A percentile compares a stretch with the other conserved stretches of the same genome.
Evolutionary conservation across 805 yeast genomes (phyloP).

Genomic region (Starmerella ratchasimensis): DNA sequence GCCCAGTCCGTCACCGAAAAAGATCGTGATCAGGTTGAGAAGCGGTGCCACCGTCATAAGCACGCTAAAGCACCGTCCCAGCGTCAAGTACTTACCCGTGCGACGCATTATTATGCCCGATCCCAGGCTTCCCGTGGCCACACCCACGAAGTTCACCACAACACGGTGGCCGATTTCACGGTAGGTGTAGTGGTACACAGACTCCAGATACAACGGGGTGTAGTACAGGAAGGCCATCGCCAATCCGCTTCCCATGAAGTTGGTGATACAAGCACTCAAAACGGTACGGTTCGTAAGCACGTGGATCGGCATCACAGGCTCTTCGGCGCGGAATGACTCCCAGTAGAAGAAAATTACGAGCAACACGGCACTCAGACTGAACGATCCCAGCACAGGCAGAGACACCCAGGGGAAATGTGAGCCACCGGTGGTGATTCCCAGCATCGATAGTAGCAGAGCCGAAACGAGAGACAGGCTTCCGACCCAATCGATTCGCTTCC

Average conservation of each 20-base stretch:
- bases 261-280: constrained; percentile 48
- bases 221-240: constrained; percentile 51
- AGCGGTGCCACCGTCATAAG: constrained; percentile 37
- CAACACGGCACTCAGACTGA: constrained; percentile 26
- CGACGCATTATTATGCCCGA: constrained; percentile 54
- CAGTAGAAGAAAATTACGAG: constrained; percentile 35
- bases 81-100: constrained; percentile 50
- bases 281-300: constrained; percentile 47
- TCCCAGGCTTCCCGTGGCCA: constrained; percentile 50
- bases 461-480: constrained; percentile 51
- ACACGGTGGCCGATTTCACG: constrained; percentile 55
- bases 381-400: constrained; percentile 30
- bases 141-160: constrained; percentile 46
- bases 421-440: constrained; percentile 57
- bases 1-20: constrained; percentile 40
- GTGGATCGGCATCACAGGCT: constrained; percentile 57
- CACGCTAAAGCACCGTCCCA: constrained; percentile 33
- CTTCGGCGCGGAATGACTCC: constrained; percentile 39
- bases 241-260: constrained; percentile 60
- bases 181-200: constrained; percentile 52
- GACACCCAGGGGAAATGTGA: constrained; percentile 35
- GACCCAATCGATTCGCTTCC: constrained; percentile 50
- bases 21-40: constrained; percentile 24
- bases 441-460: constrained; percentile 44
- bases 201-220: constrained; percentile 59